Base-by-base conservation (phyloP, 1,284 basidiomycete species). In the Boletus sp. region DNA sequence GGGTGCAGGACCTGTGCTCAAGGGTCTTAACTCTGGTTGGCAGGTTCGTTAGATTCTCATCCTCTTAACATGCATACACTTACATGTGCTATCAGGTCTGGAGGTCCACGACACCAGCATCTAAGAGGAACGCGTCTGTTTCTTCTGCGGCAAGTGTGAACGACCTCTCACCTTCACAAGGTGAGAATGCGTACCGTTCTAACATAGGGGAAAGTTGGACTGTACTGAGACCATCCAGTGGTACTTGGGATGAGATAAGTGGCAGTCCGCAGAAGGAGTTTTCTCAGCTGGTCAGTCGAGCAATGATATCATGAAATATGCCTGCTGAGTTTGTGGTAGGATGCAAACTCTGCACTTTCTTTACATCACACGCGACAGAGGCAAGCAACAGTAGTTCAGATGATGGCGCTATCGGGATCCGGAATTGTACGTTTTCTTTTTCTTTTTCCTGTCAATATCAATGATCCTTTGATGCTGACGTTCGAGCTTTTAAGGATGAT, bases 11-110 rank as follows among this genome's bases (percentile, higher is more conserved):
- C 77, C 73, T 44, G 72, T 76, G 13, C 74, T 84, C 59, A 84
- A 85, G 67, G 72, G 75, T 31, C 74, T 86, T 58, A 84, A 81
- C 69, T 76, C 84, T 55, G 83, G 85, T 48, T 91, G 89, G 88
- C 85, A 88, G 81, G 89, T 86, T 60, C 58, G 84, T 76, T 33
- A 29, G 54, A 5, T 35, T 48, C 33, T 53, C 57, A 29, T 53
- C 54, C 42, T 61, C 47, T 29, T 29, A 36, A 39, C 44, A 59
- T 44, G 51, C 57, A 42, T 57, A 13, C 1, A n/a, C 59, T 61
- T 36, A 60, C 58, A 55, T 54, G 31, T 57, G 20, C 55, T 53
- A 24, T 37, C 67, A 89, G 87, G 82, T 85, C 55, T 89, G 87
- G 86, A 78, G 77, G 48, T 77, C 79, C 65, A 68, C 76, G 24